Conservation (phyloP, 352 stramenopile species). For the Phytophthora capsici region DNA sequence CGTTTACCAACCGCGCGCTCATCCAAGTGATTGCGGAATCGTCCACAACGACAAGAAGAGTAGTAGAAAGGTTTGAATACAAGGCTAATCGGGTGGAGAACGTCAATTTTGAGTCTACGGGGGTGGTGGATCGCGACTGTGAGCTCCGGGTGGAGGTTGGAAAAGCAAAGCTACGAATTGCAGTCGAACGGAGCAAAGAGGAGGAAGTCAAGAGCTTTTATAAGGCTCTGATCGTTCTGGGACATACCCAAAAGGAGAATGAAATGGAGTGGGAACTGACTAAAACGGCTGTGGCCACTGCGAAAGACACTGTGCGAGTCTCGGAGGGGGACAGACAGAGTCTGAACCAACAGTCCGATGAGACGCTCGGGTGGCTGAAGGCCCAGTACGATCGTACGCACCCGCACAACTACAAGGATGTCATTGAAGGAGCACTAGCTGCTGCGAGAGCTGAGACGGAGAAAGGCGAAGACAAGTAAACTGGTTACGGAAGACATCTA, state of each 20-base stretch:
- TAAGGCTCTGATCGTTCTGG: conserved; percentile 48
- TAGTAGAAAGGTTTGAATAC: conserved; percentile 47
- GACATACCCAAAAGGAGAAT: conserved; percentile 44
- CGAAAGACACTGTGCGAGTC: conserved; percentile 41
- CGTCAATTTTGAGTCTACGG: conserved; percentile 53
- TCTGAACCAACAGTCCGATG: conserved; percentile 47
- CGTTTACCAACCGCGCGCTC: conserved; percentile 63
- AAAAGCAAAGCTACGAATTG: conserved; percentile 32
- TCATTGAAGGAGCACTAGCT: conserved; percentile 22
- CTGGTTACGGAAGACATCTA: not conserved
- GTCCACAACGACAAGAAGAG: conserved; percentile 39
- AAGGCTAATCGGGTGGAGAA: conserved; percentile 28
- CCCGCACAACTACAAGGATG: conserved; percentile 42
- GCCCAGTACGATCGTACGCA: conserved; percentile 41
- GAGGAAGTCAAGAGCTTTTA: conserved; percentile 40
- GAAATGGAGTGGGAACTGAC: conserved; percentile 44
- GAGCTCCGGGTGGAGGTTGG: conserved; percentile 51
- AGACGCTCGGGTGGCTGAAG: conserved; percentile 47
- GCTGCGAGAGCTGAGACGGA: conserved; percentile 6
- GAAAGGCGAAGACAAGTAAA: not conserved
- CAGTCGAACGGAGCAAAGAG: conserved; percentile 41
- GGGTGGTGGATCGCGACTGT: conserved; percentile 53
- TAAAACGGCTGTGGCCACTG: conserved; percentile 30
- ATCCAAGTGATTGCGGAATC: conserved; percentile 42
- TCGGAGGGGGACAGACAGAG: conserved; percentile 42